Percentiles rank a stretch among this genome's conserved stretches.
Evolutionary conservation across 78 protist species (phyloP).

Genomic region (Guillardia theta): DNA sequence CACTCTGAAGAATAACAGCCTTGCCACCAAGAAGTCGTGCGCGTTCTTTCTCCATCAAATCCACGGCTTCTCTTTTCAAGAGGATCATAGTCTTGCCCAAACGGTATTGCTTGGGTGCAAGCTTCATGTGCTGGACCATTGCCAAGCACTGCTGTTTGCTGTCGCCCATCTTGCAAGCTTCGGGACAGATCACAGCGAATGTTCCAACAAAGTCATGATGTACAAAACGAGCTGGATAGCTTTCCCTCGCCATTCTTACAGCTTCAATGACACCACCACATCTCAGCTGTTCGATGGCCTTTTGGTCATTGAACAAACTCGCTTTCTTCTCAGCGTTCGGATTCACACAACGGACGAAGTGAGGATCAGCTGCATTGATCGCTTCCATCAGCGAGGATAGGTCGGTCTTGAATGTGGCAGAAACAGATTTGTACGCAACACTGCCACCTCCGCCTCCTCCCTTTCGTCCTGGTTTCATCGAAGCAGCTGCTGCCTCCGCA

Average conservation of each 20-base stretch:
- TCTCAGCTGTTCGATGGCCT: constrained; percentile 39
- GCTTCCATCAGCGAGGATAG: neutral
- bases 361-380: neutral
- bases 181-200: neutral
- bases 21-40: neutral
- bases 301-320: constrained; percentile 59
- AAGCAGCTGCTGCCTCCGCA: neutral
- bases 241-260: constrained; percentile 10
- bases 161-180: neutral
- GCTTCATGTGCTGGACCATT: neutral
- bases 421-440: constrained; percentile 1
- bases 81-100: constrained; percentile 7
- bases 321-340: constrained; percentile 81
- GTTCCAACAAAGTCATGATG: constrained; percentile 2
- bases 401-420: constrained; percentile 29
- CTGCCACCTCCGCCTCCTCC: neutral
- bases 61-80: constrained; percentile 14
- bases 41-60: neutral
- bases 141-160: neutral
- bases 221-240: neutral
- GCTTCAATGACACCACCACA: constrained; percentile 46
- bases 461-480: neutral
- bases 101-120: neutral
- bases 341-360: constrained; percentile 71
- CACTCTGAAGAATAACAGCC: neutral